phyloP scores from a whole-genome alignment of 257 asterid species.

The Solanum megistacrolobum region DNA sequence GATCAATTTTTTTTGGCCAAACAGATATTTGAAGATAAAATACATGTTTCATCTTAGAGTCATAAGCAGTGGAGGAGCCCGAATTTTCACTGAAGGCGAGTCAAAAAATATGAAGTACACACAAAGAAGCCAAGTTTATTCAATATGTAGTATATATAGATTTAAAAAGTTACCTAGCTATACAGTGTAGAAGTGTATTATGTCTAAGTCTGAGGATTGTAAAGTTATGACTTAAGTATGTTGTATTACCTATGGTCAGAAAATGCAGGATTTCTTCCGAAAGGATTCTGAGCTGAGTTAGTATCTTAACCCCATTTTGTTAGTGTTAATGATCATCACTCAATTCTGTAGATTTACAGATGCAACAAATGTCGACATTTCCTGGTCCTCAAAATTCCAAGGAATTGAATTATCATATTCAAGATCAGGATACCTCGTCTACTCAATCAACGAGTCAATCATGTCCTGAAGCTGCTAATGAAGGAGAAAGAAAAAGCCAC shows the following conservation, averaged over 20 bases:
- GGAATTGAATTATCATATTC: slow-evolving; percentile 6
- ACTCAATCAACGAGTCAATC: slow-evolving; percentile 22
- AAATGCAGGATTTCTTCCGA: slow-evolving; percentile 5
- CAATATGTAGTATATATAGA: background rate
- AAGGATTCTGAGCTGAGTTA: background rate
- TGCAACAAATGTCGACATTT: background rate
- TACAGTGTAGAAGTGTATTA: background rate
- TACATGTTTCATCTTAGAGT: background rate
- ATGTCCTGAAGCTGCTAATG: slow-evolving; percentile 3
- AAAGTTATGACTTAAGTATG: background rate
- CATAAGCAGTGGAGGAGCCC: background rate
- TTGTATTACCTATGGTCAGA: background rate
- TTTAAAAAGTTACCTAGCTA: background rate
- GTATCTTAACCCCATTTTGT: background rate
- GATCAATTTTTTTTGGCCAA: background rate
- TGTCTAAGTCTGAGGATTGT: background rate
- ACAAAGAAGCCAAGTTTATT: background rate
- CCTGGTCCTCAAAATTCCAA: background rate
- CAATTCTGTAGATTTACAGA: background rate
- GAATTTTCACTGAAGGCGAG: background rate
- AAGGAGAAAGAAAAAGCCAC: slow-evolving; percentile 3
- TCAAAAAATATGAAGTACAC: background rate
- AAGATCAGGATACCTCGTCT: slow-evolving; percentile 16
- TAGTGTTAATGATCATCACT: slow-evolving; percentile 5
- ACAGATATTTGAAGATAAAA: background rate